phyloP scores from a whole-genome alignment of 2,329 filamentous ascomycete species.

The Capronia epimyces region DNA sequence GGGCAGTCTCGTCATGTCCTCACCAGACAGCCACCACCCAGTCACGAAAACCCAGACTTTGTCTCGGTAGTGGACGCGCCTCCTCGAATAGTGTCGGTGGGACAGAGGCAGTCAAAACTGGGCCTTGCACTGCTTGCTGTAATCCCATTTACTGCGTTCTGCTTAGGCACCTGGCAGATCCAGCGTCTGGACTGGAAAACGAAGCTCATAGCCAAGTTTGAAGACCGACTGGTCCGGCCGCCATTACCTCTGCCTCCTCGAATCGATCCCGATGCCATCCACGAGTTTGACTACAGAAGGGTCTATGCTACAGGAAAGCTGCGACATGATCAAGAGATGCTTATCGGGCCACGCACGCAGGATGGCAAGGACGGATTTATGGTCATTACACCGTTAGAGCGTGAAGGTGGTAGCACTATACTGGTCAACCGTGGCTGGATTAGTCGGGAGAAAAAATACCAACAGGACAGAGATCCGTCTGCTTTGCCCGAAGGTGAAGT shows the following conservation, averaged over 20 bases:
- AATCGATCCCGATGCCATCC: conserved; percentile 73
- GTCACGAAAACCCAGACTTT: conserved; percentile 70
- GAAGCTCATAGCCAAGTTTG: conserved; percentile 80
- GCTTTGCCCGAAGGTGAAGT: conserved; percentile 67
- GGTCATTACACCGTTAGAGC: conserved; percentile 84
- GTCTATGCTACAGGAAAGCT: conserved; percentile 69
- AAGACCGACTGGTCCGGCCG: conserved; percentile 80
- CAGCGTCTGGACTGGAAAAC: conserved; percentile 91
- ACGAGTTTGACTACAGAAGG: conserved; percentile 86
- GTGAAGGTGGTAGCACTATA: conserved; percentile 62
- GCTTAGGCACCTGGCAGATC: conserved; percentile 91
- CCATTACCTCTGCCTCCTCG: conserved; percentile 80
- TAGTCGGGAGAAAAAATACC: conserved; percentile 63
- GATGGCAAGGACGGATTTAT: conserved; percentile 88
- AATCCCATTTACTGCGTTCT: conserved; percentile 87
- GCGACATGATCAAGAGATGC: conserved; percentile 90
- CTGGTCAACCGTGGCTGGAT: conserved; percentile 93
- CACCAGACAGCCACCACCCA: conserved; percentile 12
- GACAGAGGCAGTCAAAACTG: conserved; percentile 55
- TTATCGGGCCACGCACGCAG: conserved; percentile 81
- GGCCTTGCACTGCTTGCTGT: conserved; percentile 49
- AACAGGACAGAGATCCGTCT: conserved; percentile 54
- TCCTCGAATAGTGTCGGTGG: conserved; percentile 68
- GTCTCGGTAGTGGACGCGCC: conserved; percentile 83
- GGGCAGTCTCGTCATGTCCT: conserved; percentile 4